phyloP scores from a whole-genome alignment of 2,329 filamentous ascomycete species.

The Fusarium secorum region DNA sequence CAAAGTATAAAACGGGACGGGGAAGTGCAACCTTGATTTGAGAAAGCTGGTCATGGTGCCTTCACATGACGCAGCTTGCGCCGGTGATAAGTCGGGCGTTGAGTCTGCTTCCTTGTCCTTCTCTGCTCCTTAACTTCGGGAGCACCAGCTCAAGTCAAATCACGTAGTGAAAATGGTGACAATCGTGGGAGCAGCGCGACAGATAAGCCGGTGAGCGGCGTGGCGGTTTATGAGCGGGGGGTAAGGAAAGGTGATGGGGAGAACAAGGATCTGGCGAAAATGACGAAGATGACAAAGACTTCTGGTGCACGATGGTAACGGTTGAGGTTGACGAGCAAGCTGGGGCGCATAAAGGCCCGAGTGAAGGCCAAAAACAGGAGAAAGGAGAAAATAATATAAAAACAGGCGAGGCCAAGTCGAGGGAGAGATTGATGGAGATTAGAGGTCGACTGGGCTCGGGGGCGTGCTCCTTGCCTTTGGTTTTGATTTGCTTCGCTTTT shows the following conservation, averaged over 20 bases:
- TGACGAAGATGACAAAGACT: slow-evolving; percentile 37
- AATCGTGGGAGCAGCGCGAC: slow-evolving; percentile 12
- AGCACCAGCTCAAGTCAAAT: slow-evolving; percentile 2
- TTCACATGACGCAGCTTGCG: slow-evolving; percentile 49
- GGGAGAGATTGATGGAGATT: slow-evolving; percentile 28
- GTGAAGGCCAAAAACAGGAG: background rate
- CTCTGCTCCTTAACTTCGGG: slow-evolving; percentile 15
- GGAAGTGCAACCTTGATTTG: slow-evolving; percentile 52
- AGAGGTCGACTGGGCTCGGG: slow-evolving; percentile 9
- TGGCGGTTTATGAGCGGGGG: slow-evolving; percentile 34
- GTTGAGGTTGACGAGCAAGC: slow-evolving; percentile 5
- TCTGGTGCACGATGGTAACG: slow-evolving; percentile 21
- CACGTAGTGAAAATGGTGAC: slow-evolving; percentile 7
- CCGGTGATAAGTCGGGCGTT: slow-evolving; percentile 21
- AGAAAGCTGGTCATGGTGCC: slow-evolving; percentile 51
- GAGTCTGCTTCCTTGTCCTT: background rate
- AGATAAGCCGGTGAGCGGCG: slow-evolving; percentile 23
- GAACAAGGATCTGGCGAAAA: slow-evolving; percentile 36
- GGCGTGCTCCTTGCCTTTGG: slow-evolving; percentile 34
- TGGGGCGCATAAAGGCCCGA: slow-evolving; percentile 3
- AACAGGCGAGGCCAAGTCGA: slow-evolving; percentile 10
- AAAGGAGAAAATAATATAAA: slow-evolving; percentile 9
- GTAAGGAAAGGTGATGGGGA: slow-evolving; percentile 19
- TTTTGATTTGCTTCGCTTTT: slow-evolving; percentile 33
- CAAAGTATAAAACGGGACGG: slow-evolving; percentile 8